These are phyloP conservation scores for Cyclanthera cordifolia DNA, from an alignment of 306 rosid genomes.

Conservation along the genomic window DNA sequence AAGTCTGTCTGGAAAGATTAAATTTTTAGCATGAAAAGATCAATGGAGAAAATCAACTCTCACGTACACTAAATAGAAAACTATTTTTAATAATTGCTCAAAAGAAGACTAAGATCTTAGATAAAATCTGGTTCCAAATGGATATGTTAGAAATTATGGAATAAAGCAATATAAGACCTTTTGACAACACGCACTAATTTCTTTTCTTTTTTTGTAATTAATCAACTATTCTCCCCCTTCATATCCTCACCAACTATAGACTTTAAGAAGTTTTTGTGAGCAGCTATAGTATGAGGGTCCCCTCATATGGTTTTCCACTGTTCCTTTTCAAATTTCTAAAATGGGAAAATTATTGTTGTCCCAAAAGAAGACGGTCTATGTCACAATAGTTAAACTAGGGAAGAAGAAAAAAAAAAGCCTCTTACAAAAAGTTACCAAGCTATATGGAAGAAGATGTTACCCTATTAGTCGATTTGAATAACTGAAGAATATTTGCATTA, in stretches of 20 bases:
- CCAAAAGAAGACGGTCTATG: background rate
- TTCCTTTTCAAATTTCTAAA: background rate
- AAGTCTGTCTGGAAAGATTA: slow-evolving; percentile 62
- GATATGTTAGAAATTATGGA: background rate
- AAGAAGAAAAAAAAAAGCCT: too few relatives aligned
- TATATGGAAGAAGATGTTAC: too few relatives aligned
- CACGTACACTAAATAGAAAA: background rate
- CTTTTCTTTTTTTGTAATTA: background rate
- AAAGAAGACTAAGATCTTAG: background rate
- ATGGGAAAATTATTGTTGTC: background rate
- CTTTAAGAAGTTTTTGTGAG: background rate
- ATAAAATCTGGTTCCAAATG: background rate
- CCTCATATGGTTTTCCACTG: background rate
- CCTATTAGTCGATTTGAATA: background rate
- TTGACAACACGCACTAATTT: background rate
- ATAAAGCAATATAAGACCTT: background rate
- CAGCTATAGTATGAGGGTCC: background rate
- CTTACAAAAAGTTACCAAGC: too few relatives aligned
- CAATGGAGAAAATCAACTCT: background rate
- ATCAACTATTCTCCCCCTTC: background rate
- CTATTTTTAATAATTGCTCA: background rate
- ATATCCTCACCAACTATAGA: background rate
- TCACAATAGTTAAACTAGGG: background rate
- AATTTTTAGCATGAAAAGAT: background rate
- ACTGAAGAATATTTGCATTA: background rate